Evolutionary conservation across 2,329 filamentous ascomycete species (phyloP), one percentile per base, ranked within the genome.

Genomic region (Aspergillus arachidicola): DNA sequence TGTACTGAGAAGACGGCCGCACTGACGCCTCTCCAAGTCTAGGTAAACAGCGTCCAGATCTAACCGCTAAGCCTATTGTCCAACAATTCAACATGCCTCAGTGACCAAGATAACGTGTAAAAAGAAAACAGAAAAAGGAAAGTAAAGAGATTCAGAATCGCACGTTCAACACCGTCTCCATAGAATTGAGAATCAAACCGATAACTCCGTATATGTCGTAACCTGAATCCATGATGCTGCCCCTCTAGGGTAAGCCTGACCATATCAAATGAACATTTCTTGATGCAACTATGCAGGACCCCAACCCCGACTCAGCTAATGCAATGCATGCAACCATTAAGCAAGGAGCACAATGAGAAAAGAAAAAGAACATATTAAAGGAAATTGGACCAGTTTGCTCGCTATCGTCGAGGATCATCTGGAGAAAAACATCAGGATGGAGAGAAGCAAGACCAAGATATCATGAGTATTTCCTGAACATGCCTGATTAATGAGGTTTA

Each of bases 281-380:
- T 57, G 58, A 63, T 63, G 62, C 62, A 58, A 63, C 43, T 7
- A 64, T 59, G 54, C 61, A 56, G 54, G 58, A 46, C 38, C 50
- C 61, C 58, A 56, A 66, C 50, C 59, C 55, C 57, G 23, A 60
- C 56, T 57, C 57, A 32, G 45, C 48, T 59, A 43, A 68, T 63
- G 63, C 57, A 65, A 66, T 66, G 64, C 61, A 65, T 63, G 59
- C 54, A 60, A 59, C 43, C 58, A 51, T 46, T 34, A 57, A 51
- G 57, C 41, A 64, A 63, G 57, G 60, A 63, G 62, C 57, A 30
- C 36, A 51, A 58, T 21, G 48, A 61, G 59, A 11, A 59, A 32
- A 12, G 30, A 61, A 45, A 59, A 59, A 53, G 53, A 45, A 55
- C 10, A 54, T 45, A 32, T 32, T 19, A 58, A 60, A 36, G 34